Conservation (phyloP, 768 basidiomycete genomes). For the Pilatotrama ljubarskyi region DNA sequence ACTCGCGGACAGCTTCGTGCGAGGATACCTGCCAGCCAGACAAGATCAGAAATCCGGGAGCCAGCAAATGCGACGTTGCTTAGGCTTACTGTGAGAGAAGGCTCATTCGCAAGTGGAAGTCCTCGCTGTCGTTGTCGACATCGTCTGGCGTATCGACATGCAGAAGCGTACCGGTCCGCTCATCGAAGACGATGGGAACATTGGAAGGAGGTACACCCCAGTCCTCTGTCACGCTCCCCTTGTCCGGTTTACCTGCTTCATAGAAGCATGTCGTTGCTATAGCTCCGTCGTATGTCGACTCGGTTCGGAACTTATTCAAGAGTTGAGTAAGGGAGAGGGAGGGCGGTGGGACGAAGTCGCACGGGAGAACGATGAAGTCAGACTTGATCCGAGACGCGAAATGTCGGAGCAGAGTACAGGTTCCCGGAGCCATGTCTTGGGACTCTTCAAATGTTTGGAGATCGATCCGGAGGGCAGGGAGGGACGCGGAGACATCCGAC, state of each 20-base stretch:
- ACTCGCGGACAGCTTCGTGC: constrained; percentile 61
- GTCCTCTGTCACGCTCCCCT: constrained; percentile 58
- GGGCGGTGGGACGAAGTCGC: constrained; percentile 84
- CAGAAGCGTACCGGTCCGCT: constrained; percentile 61
- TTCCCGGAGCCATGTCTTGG: constrained; percentile 63
- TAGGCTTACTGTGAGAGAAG: constrained; percentile 61
- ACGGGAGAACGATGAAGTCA: constrained; percentile 89
- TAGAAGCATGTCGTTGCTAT: constrained; percentile 73
- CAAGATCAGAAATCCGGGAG: constrained; percentile 1
- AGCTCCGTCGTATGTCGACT: constrained; percentile 60
- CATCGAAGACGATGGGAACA: constrained; percentile 68
- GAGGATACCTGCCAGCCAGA: constrained; percentile 58
- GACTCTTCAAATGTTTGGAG: constrained; percentile 81
- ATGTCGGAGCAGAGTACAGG: constrained; percentile 73
- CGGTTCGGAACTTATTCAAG: constrained; percentile 80
- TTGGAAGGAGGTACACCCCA: constrained; percentile 54
- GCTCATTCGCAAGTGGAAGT: constrained; percentile 73
- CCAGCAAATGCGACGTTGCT: neutral
- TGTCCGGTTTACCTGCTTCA: constrained; percentile 49
- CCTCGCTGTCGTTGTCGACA: constrained; percentile 64
- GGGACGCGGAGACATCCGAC: constrained; percentile 63
- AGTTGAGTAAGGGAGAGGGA: constrained; percentile 67
- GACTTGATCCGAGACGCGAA: constrained; percentile 74
- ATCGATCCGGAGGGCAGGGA: constrained; percentile 69
- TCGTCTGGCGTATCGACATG: constrained; percentile 74